Percentiles rank a stretch among this genome's conserved stretches.
Evolutionary conservation across 129 eudicot genomes (phyloP).

Genomic region (Rutidosis leptorrhynchoides): DNA sequence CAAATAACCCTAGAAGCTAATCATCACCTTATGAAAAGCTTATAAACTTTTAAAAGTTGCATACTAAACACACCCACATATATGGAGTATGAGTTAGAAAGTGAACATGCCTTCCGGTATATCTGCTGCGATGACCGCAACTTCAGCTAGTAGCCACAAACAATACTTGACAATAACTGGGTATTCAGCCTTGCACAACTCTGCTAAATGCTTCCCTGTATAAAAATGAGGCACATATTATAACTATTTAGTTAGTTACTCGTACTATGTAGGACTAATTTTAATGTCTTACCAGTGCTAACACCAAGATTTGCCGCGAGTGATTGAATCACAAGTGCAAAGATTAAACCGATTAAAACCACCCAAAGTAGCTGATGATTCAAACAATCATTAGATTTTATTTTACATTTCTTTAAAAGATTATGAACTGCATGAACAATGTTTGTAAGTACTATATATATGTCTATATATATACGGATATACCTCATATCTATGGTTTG

Average conservation of each 20-base stretch:
- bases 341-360: slow-evolving; percentile 48
- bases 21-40: no score
- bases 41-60: no score
- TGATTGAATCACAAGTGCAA: slow-evolving; percentile 64
- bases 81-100: no score
- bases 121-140: slow-evolving; percentile 56
- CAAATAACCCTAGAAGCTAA: no score
- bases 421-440: no score
- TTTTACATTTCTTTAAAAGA: no score
- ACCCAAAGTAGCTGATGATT: slow-evolving; percentile 52
- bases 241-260: no score
- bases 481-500: slow-evolving; percentile 60
- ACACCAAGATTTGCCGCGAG: slow-evolving; percentile 73
- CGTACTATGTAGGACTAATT: not conserved
- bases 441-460: no score
- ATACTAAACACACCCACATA: no score
- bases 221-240: not conserved
- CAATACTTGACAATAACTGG: slow-evolving; percentile 37
- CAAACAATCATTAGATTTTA: not conserved
- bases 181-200: slow-evolving; percentile 50
- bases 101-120: slow-evolving; percentile 45
- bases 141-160: slow-evolving; percentile 49
- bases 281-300: slow-evolving; percentile 40
- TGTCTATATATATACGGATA: no score
- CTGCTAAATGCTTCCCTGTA: slow-evolving; percentile 46